These are phyloP conservation scores for Aspergillus novofumigatus DNA, from an alignment of 2,329 filamentous ascomycete genomes.

Conservation along the genomic window DNA sequence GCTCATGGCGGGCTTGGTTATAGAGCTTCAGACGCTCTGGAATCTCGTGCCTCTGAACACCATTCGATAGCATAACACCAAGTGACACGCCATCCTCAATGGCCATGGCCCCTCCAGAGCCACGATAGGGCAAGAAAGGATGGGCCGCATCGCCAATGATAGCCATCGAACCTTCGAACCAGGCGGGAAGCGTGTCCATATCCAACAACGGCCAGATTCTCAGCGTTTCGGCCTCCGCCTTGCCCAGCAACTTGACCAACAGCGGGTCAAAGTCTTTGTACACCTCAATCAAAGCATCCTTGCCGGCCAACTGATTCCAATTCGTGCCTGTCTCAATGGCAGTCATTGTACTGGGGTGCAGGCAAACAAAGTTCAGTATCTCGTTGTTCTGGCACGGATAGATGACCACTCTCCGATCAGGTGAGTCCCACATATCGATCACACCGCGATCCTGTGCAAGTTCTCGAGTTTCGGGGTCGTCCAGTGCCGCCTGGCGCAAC, in stretches of 20 bases:
- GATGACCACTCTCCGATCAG: conserved; percentile 44
- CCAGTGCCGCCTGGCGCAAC: conserved; percentile 8
- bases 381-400: conserved; percentile 47
- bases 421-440: conserved; percentile 42
- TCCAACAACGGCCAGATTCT: conserved; percentile 60
- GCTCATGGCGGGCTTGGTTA: conserved; percentile 53
- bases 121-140: conserved; percentile 62
- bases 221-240: conserved; percentile 44
- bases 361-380: conserved; percentile 49
- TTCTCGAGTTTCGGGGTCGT: conserved; percentile 39
- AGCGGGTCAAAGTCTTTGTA: conserved; percentile 41
- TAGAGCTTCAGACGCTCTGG: conserved; percentile 57
- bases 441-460: conserved; percentile 37
- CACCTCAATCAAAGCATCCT: conserved; percentile 21
- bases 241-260: conserved; percentile 32
- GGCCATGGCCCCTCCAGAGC: conserved; percentile 59
- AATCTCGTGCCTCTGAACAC: conserved; percentile 45
- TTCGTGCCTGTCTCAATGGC: conserved; percentile 40
- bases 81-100: conserved; percentile 65
- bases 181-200: conserved; percentile 56
- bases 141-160: conserved; percentile 66
- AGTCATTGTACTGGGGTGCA: conserved; percentile 43
- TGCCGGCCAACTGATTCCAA: conserved; percentile 22
- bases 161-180: conserved; percentile 52
- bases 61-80: conserved; percentile 51